phyloP scores from a whole-genome alignment of 441 rosid genomes.

The Geranium incanum region DNA sequence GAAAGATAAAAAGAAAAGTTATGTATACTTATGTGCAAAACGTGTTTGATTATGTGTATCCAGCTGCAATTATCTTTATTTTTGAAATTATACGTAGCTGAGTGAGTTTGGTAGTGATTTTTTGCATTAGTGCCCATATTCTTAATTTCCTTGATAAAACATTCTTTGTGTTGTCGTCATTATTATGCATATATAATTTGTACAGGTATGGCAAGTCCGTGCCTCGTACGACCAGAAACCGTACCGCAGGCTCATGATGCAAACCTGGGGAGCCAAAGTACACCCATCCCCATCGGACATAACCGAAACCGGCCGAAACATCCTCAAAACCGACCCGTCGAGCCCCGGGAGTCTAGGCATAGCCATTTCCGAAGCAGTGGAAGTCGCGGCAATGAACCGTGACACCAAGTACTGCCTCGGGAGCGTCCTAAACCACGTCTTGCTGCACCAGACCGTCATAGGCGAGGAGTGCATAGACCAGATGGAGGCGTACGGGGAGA shows the following conservation, averaged over 20 bases:
- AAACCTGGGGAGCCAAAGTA: slow-evolving; percentile 94
- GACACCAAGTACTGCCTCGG: slow-evolving; percentile 83
- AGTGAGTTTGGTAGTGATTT: background rate
- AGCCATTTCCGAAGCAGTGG: slow-evolving; percentile 93
- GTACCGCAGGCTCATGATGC: slow-evolving; percentile 88
- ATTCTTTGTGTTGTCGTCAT: background rate
- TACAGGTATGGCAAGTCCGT: slow-evolving; percentile 92
- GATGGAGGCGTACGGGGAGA: slow-evolving; percentile 77
- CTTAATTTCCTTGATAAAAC: background rate
- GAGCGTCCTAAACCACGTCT: slow-evolving; percentile 82
- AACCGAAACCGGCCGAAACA: slow-evolving; percentile 57
- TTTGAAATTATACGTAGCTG: no score
- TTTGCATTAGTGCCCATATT: background rate
- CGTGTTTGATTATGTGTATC: no score
- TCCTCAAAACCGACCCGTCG: slow-evolving; percentile 53
- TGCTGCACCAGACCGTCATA: slow-evolving; percentile 85
- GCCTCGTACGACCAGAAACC: slow-evolving; percentile 90
- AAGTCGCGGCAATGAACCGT: slow-evolving; percentile 57
- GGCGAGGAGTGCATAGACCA: slow-evolving; percentile 84
- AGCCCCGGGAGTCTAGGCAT: slow-evolving; percentile 92
- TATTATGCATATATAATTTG: background rate
- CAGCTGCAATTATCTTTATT: no score
- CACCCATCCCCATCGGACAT: slow-evolving; percentile 77
- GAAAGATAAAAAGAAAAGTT: no score
- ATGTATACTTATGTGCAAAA: no score